Evolutionary conservation across 2,329 filamentous ascomycete species (phyloP).

Genomic region (Myrmaecium sp.): DNA sequence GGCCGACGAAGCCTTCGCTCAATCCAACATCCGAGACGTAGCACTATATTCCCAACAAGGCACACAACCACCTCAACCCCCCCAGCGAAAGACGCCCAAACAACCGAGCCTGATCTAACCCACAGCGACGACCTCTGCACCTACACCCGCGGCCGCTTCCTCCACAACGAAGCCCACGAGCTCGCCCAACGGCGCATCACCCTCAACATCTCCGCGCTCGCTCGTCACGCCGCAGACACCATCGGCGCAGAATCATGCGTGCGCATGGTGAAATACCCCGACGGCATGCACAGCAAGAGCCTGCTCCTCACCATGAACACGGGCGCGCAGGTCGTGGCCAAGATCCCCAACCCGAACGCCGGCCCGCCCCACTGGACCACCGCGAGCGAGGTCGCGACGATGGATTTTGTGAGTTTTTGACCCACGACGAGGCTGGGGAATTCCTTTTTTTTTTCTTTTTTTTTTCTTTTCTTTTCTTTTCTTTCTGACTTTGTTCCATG

Average conservation of each 20-base stretch:
- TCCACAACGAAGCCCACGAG: conserved; percentile 11
- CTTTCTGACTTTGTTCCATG: too few relatives aligned
- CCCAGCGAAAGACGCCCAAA: too few relatives aligned
- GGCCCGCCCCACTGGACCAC: conserved; percentile 17
- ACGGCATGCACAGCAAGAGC: conserved; percentile 19
- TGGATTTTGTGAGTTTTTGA: conserved; percentile 16
- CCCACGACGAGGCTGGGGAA: conserved; percentile 1
- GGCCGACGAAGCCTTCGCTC: too few relatives aligned
- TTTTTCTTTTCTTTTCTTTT: too few relatives aligned
- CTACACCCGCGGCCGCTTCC: conserved; percentile 13
- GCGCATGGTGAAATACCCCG: conserved; percentile 12
- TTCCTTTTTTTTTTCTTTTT: conserved; percentile 1
- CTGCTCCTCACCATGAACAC: conserved; percentile 20
- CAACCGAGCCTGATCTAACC: background rate
- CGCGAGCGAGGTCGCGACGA: conserved; percentile 22
- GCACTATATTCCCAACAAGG: too few relatives aligned
- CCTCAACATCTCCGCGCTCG: conserved; percentile 16
- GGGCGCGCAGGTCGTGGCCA: conserved; percentile 17
- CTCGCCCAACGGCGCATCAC: conserved; percentile 9
- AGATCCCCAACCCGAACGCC: conserved; percentile 21
- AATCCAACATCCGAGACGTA: too few relatives aligned
- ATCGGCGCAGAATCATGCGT: conserved; percentile 12
- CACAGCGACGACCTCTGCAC: conserved; percentile 9
- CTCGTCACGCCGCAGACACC: conserved; percentile 9
- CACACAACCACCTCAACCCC: too few relatives aligned